These are phyloP conservation scores for Geotrichum candidum DNA, from an alignment of 1,139 yeast species.

Conservation along the genomic window DNA sequence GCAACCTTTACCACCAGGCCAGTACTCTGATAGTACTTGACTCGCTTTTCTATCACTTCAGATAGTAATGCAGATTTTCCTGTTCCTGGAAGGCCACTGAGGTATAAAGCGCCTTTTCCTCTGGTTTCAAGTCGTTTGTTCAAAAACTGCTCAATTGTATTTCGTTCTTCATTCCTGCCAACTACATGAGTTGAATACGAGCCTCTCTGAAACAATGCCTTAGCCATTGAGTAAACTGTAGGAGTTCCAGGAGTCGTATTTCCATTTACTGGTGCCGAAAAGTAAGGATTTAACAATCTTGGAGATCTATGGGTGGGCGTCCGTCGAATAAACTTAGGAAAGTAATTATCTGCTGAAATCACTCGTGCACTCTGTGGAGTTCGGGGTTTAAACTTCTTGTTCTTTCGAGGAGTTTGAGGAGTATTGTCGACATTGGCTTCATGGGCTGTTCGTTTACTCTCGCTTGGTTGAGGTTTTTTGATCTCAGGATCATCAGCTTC, in stretches of 20 bases:
- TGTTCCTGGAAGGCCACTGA: conserved; percentile 97
- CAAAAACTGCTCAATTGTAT: conserved; percentile 46
- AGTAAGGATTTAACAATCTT: conserved; percentile 8
- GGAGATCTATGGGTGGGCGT: conserved; percentile 9
- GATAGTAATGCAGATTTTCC: conserved; percentile 90
- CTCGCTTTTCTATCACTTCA: conserved; percentile 35
- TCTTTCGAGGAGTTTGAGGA: conserved; percentile 2
- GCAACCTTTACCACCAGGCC: conserved; percentile 36
- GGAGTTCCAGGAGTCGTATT: conserved; percentile 12
- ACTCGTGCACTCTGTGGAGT: conserved; percentile 10
- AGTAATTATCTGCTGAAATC: conserved; percentile 3
- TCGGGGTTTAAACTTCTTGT: not conserved
- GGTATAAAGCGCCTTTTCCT: conserved; percentile 58
- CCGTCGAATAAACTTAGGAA: not conserved
- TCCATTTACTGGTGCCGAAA: conserved; percentile 6
- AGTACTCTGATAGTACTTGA: conserved; percentile 20
- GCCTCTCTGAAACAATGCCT: conserved; percentile 57
- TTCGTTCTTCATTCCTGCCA: conserved; percentile 61
- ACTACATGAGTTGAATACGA: conserved; percentile 30
- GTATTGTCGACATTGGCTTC: not conserved
- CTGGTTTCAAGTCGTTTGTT: conserved; percentile 37
- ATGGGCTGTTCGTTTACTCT: not conserved
- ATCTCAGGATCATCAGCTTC: not conserved
- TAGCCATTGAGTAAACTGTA: conserved; percentile 43
- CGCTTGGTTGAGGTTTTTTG: not conserved